phyloP scores from a whole-genome alignment of 805 yeast species.

The Kuraishia cidri region DNA sequence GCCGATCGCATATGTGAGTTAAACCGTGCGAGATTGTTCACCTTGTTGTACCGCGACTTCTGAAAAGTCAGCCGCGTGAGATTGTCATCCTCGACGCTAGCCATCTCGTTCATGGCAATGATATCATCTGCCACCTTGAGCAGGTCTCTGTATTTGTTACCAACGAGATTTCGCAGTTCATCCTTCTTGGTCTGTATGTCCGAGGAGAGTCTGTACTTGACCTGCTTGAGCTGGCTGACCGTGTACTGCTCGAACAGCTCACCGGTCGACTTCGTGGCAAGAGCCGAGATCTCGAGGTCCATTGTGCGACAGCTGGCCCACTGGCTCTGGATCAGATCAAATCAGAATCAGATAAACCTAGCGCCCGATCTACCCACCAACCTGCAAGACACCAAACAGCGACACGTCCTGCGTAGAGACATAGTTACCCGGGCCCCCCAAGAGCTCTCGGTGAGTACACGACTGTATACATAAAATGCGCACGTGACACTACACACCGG shows the following conservation, averaged over 20 bases:
- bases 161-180: conserved; percentile 20
- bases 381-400: too few relatives aligned
- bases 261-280: neutral
- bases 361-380: too few relatives aligned
- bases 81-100: conserved; percentile 13
- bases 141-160: conserved; percentile 23
- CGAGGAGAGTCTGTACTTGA: conserved; percentile 10
- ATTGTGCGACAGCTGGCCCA: too few relatives aligned
- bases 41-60: conserved; percentile 14
- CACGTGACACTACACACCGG: too few relatives aligned
- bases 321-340: too few relatives aligned
- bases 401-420: too few relatives aligned
- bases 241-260: conserved; percentile 11
- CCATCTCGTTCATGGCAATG: conserved; percentile 20
- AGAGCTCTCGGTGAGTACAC: too few relatives aligned
- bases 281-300: neutral
- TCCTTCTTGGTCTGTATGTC: conserved; percentile 12
- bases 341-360: too few relatives aligned
- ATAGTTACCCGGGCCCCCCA: too few relatives aligned
- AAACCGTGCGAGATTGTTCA: conserved; percentile 11
- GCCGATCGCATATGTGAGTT: conserved; percentile 4
- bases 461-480: too few relatives aligned
- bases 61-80: conserved; percentile 17
- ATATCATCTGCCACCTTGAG: conserved; percentile 26
- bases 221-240: conserved; percentile 15